phyloP scores from a whole-genome alignment of 768 basidiomycete genomes.

The Phlebiopsis gigantea region DNA sequence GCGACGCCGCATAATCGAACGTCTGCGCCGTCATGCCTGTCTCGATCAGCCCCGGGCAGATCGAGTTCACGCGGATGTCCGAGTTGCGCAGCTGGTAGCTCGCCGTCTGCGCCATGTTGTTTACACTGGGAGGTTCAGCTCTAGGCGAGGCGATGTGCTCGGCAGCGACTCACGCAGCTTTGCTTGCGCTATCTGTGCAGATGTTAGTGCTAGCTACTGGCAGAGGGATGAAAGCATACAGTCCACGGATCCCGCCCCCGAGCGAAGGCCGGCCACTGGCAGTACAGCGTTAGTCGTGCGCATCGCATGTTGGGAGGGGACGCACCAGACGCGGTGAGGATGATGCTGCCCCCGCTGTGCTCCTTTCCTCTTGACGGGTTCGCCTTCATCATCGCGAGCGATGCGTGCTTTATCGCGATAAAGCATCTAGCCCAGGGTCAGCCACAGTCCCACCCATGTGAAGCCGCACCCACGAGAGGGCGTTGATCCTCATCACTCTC shows the following conservation, averaged over 20 bases:
- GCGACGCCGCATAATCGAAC: constrained; percentile 72
- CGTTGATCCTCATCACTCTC: constrained; percentile 74
- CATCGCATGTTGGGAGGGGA: constrained; percentile 7
- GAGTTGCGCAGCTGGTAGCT: constrained; percentile 76
- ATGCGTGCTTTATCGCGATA: constrained; percentile 83
- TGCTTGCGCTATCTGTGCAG: constrained; percentile 77
- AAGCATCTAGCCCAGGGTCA: constrained; percentile 55
- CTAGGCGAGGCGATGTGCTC: neutral
- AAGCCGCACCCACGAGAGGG: constrained; percentile 41
- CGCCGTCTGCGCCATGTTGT: constrained; percentile 80
- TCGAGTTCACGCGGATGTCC: constrained; percentile 82
- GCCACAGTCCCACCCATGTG: neutral
- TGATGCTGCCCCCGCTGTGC: constrained; percentile 71
- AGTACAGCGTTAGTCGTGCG: neutral
- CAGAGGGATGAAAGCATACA: too few relatives aligned
- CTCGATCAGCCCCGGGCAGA: constrained; percentile 91
- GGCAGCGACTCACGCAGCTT: constrained; percentile 76
- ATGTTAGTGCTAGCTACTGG: constrained; percentile 16
- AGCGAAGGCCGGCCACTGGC: constrained; percentile 74
- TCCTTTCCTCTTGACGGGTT: constrained; percentile 68
- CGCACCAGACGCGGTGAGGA: constrained; percentile 80
- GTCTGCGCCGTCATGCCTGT: constrained; percentile 83
- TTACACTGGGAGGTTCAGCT: constrained; percentile 48
- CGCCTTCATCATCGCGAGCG: constrained; percentile 70
- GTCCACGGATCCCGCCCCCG: constrained; percentile 77